A percentile compares a stretch with the other conserved stretches of the same genome.
These are phyloP conservation scores for Trifolium repens DNA, from an alignment of 306 rosid species.

Conservation along the genomic window DNA sequence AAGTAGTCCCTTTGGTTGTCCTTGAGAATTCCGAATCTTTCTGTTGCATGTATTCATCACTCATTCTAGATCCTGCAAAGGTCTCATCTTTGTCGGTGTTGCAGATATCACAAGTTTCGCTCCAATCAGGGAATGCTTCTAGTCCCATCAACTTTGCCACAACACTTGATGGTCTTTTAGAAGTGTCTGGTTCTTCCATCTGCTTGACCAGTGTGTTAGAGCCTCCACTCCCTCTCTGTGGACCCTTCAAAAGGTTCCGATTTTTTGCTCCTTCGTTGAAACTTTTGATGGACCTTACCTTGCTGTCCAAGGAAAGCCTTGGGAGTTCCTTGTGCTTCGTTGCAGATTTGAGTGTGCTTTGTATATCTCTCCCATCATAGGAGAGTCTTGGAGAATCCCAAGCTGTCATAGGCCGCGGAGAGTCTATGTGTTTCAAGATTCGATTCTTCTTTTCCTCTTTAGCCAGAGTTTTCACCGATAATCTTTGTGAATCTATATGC, in stretches of 20 bases:
- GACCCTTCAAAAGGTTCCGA: conserved; percentile 48
- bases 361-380: conserved; percentile 73
- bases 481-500: conserved; percentile 56
- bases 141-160: conserved; percentile 95
- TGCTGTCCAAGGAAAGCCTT: conserved; percentile 93
- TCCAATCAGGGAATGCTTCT: conserved; percentile 62
- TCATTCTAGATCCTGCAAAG: conserved; percentile 46
- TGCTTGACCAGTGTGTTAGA: conserved; percentile 42
- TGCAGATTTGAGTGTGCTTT: conserved; percentile 56
- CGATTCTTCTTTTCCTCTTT: conserved; percentile 54
- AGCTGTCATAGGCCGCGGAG: conserved; percentile 71
- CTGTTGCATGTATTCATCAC: conserved; percentile 49
- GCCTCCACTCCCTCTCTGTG: conserved; percentile 48
- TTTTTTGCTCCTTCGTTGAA: conserved; percentile 54
- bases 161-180: conserved; percentile 62
- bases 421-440: conserved; percentile 68
- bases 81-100: conserved; percentile 45
- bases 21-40: conserved; percentile 47
- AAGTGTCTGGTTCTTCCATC: conserved; percentile 67
- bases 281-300: conserved; percentile 53
- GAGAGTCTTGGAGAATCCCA: conserved; percentile 73
- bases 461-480: conserved; percentile 60
- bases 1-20: conserved; percentile 27
- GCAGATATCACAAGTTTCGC: conserved; percentile 47
- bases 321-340: conserved; percentile 73